phyloP scores from a whole-genome alignment of 1,284 basidiomycete species.

The Microbotryomycetes sp. region DNA sequence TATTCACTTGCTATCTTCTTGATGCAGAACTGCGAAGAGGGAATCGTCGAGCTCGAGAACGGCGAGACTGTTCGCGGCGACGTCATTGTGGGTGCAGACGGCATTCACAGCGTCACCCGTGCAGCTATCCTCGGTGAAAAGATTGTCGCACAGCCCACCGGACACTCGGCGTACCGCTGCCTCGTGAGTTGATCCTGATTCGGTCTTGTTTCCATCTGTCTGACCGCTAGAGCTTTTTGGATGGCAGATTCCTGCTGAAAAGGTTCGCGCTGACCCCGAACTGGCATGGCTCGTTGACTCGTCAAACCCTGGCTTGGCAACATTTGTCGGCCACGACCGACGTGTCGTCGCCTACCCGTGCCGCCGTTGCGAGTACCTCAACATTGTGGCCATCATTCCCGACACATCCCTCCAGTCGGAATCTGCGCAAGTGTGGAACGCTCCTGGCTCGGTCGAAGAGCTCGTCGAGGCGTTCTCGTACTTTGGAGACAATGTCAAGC shows the following conservation, averaged over 20 bases:
- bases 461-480: conserved; percentile 33
- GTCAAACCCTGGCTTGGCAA: conserved; percentile 15
- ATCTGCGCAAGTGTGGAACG: conserved; percentile 36
- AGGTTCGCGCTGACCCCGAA: conserved; percentile 25
- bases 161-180: conserved; percentile 36
- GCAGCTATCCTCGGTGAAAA: conserved; percentile 29
- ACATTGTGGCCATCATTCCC: conserved; percentile 35
- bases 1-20: too few relatives aligned
- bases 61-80: conserved; percentile 33
- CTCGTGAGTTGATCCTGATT: neutral
- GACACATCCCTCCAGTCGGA: conserved; percentile 34
- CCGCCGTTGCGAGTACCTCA: conserved; percentile 32
- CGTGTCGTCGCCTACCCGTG: conserved; percentile 33
- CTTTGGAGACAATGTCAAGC: conserved; percentile 25
- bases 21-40: conserved; percentile 30
- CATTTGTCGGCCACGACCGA: conserved; percentile 29
- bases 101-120: conserved; percentile 34
- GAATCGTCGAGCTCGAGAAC: conserved; percentile 27
- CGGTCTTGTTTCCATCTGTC: neutral
- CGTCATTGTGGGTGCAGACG: conserved; percentile 38
- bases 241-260: conserved; percentile 26
- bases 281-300: conserved; percentile 13
- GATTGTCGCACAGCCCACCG: conserved; percentile 29
- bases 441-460: conserved; percentile 26
- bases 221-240: conserved; percentile 2